A percentile compares a stretch with the other conserved stretches of the same genome.
Evolutionary conservation across 371 early-diverging fungal genomes (phyloP).

Genomic region (Mycotypha africana): DNA sequence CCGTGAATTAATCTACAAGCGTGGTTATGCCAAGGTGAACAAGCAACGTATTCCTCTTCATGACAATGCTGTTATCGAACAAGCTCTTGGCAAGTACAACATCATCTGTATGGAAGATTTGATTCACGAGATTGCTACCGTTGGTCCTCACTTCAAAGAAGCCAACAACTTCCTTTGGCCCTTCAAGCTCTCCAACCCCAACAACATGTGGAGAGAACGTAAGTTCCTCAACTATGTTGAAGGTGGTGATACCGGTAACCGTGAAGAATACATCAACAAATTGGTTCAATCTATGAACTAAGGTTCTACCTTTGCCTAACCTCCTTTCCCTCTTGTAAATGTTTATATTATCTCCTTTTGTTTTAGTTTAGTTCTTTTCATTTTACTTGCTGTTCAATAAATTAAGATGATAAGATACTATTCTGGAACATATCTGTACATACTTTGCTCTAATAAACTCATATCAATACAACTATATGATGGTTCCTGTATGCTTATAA

Average conservation of each 20-base stretch:
- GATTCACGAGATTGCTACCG: conserved; percentile 98
- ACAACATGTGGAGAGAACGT: conserved; percentile 92
- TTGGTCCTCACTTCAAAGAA: conserved; percentile 84
- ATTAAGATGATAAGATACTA: too few species aligned
- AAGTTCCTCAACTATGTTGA: conserved; percentile 97
- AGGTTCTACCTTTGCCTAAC: too few species aligned
- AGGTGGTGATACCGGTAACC: conserved; percentile 98
- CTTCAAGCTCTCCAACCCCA: conserved; percentile 98
- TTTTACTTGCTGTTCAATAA: too few species aligned
- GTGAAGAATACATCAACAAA: conserved; percentile 94
- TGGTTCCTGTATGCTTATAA: too few species aligned
- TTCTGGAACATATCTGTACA: too few species aligned
- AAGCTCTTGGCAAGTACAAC: conserved; percentile 91
- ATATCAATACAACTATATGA: too few species aligned
- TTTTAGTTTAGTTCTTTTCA: too few species aligned
- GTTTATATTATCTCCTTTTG: too few species aligned
- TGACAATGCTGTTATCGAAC: conserved; percentile 96
- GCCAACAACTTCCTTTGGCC: conserved; percentile 99
- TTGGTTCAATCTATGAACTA: conserved; percentile 98
- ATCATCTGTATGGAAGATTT: conserved; percentile 99
- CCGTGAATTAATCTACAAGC: conserved; percentile 99
- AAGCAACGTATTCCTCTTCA: conserved; percentile 94
- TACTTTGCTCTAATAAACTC: too few species aligned
- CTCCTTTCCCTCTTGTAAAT: too few species aligned
- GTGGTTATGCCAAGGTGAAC: conserved; percentile 98